Evolutionary conservation across 768 basidiomycete species (phyloP), one percentile per base, ranked within the genome.

Genomic region (Suillus bovinus): DNA sequence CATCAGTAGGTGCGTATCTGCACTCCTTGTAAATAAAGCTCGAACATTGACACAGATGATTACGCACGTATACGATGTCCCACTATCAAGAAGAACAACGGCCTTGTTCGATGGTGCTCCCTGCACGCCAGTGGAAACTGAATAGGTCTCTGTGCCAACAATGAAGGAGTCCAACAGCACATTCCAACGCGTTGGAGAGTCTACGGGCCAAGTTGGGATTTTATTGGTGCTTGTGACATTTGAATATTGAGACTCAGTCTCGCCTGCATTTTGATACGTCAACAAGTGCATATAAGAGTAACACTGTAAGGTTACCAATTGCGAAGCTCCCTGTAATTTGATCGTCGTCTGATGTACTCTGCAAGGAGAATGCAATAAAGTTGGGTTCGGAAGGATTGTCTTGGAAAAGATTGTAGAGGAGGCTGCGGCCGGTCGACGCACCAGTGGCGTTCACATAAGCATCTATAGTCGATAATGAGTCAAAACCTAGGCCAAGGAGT

Each of bases 401-500:
- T 24, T 79, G 75, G 73, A 94, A 94, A 39, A 90, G 75, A 68
- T 92, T 94, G 77, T 86, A 89, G 24, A 94, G 81, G 49, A 94
- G 69, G 65, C 85, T 86, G 34, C 88, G 83, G 22, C 92, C 93
- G 7, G 82, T 77, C 2, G 84, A 80, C 2, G 82, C 79, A 31
- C 83, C 81, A 2, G 88, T 84, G 36, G 74, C 68, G 66, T 88
- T 89, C 52, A 91, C 73, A 7, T 78, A 71, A 11, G 79, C 74
- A 68, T 94, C 90, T 61, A 95, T 84, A 36, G 78, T 82, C 4
- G 93, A 94, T 46, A 94, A 83, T 20, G 84, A 83, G 41, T 86
- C 86, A 69, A 93, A 93, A 41, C 93, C 92, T 14, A 93, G 81
- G 11, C 93, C 91, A 41, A 86, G 72, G 69, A 94, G 85, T 22